Conservation (phyloP, 169 alveolate genomes). For the Plasmodium fragile region DNA sequence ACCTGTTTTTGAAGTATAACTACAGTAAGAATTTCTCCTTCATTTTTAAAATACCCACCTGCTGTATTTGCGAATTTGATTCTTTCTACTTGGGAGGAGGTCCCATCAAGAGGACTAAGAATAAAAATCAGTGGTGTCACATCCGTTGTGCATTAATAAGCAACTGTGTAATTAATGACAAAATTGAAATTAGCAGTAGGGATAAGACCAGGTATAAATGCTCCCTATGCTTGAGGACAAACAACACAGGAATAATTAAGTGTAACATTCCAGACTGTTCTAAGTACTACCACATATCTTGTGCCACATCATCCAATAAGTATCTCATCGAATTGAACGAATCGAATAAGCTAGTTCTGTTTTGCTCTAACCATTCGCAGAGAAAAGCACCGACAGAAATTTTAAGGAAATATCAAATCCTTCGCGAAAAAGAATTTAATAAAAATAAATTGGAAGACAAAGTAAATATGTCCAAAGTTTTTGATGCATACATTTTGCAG, state of each 20-base stretch:
- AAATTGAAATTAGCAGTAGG: conserved; percentile 79
- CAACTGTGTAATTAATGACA: conserved; percentile 40
- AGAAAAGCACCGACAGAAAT: conserved; percentile 87
- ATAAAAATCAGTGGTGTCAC: conserved; percentile 86
- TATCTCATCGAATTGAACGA: conserved; percentile 84
- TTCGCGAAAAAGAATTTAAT: conserved; percentile 76
- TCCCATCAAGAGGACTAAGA: conserved; percentile 84
- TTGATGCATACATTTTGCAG: conserved; percentile 66
- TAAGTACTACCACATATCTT: conserved; percentile 85
- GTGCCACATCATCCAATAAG: conserved; percentile 84
- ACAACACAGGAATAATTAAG: conserved; percentile 81
- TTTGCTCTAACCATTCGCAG: conserved; percentile 85
- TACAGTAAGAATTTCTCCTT: conserved; percentile 28
- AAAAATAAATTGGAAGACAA: conserved; percentile 78
- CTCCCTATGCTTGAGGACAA: conserved; percentile 76
- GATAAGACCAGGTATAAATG: conserved; percentile 80
- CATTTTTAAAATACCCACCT: conserved; percentile 79
- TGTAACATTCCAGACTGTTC: conserved; percentile 83
- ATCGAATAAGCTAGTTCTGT: conserved; percentile 79
- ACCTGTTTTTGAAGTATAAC: conserved; percentile 16
- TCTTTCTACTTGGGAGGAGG: conserved; percentile 87
- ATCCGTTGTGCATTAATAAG: conserved; percentile 83
- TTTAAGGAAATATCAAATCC: conserved; percentile 83
- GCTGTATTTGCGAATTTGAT: conserved; percentile 85
- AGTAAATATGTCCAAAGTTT: conserved; percentile 47